Conservation (phyloP, 139 green algal genomes). For the Coccomyxa sp. region DNA sequence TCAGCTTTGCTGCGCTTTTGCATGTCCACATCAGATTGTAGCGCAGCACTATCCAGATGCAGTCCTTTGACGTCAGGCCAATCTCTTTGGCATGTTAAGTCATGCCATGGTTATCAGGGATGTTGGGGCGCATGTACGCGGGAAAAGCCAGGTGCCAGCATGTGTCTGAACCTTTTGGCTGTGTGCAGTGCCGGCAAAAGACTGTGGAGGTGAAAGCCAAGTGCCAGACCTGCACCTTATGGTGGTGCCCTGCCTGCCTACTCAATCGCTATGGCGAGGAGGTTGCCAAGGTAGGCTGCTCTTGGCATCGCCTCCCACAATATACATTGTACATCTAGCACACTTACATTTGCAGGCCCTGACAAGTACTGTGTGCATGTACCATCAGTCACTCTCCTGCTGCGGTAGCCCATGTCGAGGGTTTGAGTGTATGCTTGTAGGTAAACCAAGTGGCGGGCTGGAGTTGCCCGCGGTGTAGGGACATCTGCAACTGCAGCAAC, state of each 20-base stretch:
- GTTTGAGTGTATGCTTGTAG: background rate
- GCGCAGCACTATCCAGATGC: background rate
- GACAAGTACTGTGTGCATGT: too few relatives aligned
- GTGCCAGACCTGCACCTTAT: conserved; percentile 45
- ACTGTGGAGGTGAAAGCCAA: conserved; percentile 51
- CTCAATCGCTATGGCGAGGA: conserved; percentile 43
- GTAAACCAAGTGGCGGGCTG: conserved; percentile 21
- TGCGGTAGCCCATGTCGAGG: too few relatives aligned
- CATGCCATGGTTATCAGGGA: background rate
- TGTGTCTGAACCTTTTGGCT: background rate
- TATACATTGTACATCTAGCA: too few relatives aligned
- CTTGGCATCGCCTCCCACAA: too few relatives aligned
- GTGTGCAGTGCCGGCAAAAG: conserved; percentile 53
- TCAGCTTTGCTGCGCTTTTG: background rate
- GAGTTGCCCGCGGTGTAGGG: conserved; percentile 45
- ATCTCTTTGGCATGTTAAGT: background rate
- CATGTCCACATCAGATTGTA: background rate
- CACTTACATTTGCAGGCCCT: too few relatives aligned
- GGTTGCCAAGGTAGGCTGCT: background rate
- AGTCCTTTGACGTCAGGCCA: background rate
- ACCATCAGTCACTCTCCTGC: too few relatives aligned
- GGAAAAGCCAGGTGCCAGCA: too few relatives aligned
- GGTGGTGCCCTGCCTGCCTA: conserved; percentile 51
- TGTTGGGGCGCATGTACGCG: background rate
- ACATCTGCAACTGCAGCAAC: conserved; percentile 54